Percentiles rank a stretch among this genome's conserved stretches.
These are phyloP conservation scores for Colletotrichum sp. DNA, from an alignment of 2,329 filamentous ascomycete genomes.

Conservation along the genomic window DNA sequence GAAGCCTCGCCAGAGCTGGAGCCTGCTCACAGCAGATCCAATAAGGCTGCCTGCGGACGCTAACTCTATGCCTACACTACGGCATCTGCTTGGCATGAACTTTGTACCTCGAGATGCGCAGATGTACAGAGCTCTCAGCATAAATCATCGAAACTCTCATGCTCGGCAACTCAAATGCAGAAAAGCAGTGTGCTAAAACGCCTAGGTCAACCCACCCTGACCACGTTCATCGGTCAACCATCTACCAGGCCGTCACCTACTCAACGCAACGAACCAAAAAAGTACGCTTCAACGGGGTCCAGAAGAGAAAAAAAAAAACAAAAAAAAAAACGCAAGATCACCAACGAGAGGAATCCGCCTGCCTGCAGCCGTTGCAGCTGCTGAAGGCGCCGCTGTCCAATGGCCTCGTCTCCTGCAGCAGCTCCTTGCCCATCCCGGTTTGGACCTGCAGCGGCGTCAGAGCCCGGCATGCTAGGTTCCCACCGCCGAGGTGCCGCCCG, in stretches of 20 bases:
- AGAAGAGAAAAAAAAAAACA: neutral
- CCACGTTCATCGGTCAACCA: neutral
- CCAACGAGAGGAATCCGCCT: constrained; percentile 2
- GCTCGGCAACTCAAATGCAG: neutral
- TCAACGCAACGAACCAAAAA: neutral
- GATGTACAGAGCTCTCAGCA: neutral
- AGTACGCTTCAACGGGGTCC: neutral
- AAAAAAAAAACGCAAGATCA: constrained; percentile 1
- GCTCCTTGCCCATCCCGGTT: constrained; percentile 10
- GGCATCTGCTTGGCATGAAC: neutral
- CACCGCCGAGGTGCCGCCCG: constrained; percentile 13
- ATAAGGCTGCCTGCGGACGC: neutral
- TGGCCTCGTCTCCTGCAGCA: neutral
- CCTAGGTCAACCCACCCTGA: neutral
- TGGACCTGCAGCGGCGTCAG: constrained; percentile 16
- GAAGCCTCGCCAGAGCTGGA: neutral
- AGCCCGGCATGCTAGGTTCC: constrained; percentile 11
- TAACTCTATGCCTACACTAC: neutral
- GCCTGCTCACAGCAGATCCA: neutral
- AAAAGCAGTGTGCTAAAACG: neutral
- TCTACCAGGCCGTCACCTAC: neutral
- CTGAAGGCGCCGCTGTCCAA: constrained; percentile 8
- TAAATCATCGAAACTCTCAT: neutral
- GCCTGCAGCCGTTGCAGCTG: neutral
- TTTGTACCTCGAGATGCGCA: neutral